These are phyloP conservation scores for Myxozyma udenii DNA, from an alignment of 805 yeast genomes.

Conservation along the genomic window DNA sequence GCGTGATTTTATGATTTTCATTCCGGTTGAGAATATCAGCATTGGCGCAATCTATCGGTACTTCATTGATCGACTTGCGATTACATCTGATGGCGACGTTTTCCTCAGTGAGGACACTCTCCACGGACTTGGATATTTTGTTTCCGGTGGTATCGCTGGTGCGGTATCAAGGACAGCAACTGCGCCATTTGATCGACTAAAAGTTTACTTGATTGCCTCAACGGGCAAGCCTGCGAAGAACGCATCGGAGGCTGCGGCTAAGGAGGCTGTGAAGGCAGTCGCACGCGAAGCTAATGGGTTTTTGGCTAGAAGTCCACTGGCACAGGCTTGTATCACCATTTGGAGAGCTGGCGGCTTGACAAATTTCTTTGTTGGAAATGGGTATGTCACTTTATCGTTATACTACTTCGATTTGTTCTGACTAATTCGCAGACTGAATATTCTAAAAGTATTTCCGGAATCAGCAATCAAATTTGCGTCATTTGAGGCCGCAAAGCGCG, in stretches of 20 bases:
- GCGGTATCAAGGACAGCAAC: conserved; percentile 94
- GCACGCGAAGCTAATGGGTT: neutral
- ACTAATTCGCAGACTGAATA: conserved; percentile 61
- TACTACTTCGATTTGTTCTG: neutral
- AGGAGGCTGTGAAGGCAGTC: conserved; percentile 32
- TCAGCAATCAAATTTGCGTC: conserved; percentile 97
- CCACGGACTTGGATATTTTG: conserved; percentile 83
- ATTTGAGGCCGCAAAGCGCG: conserved; percentile 79
- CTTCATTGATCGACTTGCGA: conserved; percentile 74
- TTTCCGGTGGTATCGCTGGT: conserved; percentile 95
- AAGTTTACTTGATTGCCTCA: conserved; percentile 89
- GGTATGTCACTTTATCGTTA: conserved; percentile 5
- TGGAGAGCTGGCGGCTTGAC: conserved; percentile 85
- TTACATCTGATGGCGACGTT: conserved; percentile 90
- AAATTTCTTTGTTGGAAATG: conserved; percentile 76
- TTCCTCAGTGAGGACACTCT: conserved; percentile 73
- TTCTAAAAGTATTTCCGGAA: conserved; percentile 92
- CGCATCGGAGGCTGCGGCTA: conserved; percentile 2
- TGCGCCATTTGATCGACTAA: conserved; percentile 89
- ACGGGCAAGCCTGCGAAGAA: conserved; percentile 43
- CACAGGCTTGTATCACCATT: conserved; percentile 74
- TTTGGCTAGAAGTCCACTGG: conserved; percentile 56
- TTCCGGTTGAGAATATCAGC: conserved; percentile 60
- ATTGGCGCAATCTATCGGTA: conserved; percentile 75
- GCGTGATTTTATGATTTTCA: conserved; percentile 72